Conservation (phyloP, 108 stramenopile species). For the Cyclotella choctawhatcheeana region DNA sequence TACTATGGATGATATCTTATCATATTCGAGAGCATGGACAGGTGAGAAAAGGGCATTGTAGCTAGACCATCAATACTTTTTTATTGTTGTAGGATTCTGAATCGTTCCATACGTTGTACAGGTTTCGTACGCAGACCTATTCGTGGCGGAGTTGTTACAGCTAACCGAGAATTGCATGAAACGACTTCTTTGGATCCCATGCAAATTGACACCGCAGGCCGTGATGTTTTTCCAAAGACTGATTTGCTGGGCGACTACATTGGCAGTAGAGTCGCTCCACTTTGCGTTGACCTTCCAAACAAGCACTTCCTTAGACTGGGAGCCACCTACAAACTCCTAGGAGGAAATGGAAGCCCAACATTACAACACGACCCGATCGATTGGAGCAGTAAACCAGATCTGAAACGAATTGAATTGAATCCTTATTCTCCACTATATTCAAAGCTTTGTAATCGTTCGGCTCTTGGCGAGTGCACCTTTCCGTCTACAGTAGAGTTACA, state of each 20-base stretch:
- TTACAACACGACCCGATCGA: conserved; percentile 30
- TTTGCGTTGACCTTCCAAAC: conserved; percentile 53
- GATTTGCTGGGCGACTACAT: conserved; percentile 46
- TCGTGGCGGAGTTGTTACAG: conserved; percentile 26
- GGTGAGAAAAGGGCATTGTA: conserved; percentile 8
- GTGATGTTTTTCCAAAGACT: conserved; percentile 50
- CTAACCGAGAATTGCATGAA: conserved; percentile 8
- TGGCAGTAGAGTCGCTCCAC: conserved; percentile 48
- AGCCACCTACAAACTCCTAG: conserved; percentile 30
- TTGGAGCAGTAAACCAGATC: conserved; percentile 20
- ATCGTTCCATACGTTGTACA: no score
- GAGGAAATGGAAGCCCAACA: conserved; percentile 14
- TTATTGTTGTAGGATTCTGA: no score
- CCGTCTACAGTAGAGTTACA: conserved; percentile 31
- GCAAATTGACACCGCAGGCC: conserved; percentile 5
- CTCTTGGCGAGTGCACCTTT: conserved; percentile 28
- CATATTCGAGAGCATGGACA: conserved; percentile 47
- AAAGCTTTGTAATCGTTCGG: conserved; percentile 32
- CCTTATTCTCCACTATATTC: conserved; percentile 19
- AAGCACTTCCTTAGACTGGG: conserved; percentile 50
- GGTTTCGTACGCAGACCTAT: conserved; percentile 1
- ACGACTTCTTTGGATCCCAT: conserved; percentile 36
- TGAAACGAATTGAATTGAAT: conserved; percentile 21
- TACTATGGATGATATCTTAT: conserved; percentile 52
- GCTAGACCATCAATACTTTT: neutral